These are phyloP conservation scores for Hypoxylon sp. DNA, from an alignment of 2,329 filamentous ascomycete species.

Conservation along the genomic window DNA sequence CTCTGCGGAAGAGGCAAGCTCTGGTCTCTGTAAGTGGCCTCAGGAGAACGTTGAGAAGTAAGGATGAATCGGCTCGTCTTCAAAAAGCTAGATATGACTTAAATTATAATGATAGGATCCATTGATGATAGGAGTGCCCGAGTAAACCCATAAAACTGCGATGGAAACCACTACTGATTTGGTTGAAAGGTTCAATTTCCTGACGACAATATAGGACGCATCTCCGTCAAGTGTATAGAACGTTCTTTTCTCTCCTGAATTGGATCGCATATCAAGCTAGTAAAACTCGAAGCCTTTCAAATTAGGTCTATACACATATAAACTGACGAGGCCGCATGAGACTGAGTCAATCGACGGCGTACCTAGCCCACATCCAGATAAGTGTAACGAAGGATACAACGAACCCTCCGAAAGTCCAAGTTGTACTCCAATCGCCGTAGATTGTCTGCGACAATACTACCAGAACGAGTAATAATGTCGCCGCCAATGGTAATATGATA, in stretches of 20 bases:
- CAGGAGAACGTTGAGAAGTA: neutral
- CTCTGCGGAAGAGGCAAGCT: neutral
- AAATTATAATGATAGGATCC: too few species aligned
- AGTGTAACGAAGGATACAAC: neutral
- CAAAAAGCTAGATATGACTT: too few species aligned
- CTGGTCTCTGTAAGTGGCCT: neutral
- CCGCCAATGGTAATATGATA: neutral
- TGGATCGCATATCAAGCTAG: neutral
- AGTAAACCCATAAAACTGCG: neutral
- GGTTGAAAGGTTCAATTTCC: neutral
- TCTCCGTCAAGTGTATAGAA: too few species aligned
- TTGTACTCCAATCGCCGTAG: neutral
- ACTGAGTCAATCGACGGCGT: neutral
- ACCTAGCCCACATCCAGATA: conserved; percentile 1
- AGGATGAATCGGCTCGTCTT: neutral
- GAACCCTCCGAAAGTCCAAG: neutral
- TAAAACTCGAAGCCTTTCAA: too few species aligned
- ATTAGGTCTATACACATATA: neutral
- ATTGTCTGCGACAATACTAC: neutral
- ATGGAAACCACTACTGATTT: neutral
- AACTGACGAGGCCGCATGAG: neutral
- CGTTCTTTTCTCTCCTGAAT: too few species aligned
- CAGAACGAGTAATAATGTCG: neutral
- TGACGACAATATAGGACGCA: too few species aligned
- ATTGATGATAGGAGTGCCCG: neutral